Conservation (phyloP, 352 stramenopile species). For the Phytophthora pistaciae region DNA sequence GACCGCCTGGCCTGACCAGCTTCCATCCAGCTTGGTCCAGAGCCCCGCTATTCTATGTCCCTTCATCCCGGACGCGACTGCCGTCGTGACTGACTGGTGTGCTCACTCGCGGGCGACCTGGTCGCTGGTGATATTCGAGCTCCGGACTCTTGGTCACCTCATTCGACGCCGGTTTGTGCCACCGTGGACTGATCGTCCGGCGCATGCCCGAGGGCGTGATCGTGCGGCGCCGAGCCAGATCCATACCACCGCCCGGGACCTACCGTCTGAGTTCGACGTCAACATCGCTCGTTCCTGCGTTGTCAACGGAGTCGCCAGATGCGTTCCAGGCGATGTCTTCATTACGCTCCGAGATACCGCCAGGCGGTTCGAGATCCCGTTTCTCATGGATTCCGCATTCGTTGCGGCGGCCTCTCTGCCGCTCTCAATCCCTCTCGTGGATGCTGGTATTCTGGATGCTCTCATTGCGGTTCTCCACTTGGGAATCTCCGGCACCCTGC, state of each 20-base stretch:
- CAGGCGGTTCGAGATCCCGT: not conserved
- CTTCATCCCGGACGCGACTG: not conserved
- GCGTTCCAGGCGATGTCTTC: not conserved
- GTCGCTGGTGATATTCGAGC: conserved; percentile 11
- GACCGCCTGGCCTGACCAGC: not conserved
- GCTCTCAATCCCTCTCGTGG: not conserved
- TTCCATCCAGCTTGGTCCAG: not conserved
- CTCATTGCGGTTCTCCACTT: not conserved
- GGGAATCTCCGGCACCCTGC: not conserved
- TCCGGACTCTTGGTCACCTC: not conserved
- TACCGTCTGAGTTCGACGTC: not conserved
- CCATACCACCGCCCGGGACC: not conserved
- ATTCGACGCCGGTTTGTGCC: not conserved
- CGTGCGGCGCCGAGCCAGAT: not conserved
- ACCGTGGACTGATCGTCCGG: not conserved
- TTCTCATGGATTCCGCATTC: not conserved
- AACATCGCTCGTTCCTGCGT: not conserved
- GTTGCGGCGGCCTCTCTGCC: not conserved
- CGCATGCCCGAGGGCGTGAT: not conserved
- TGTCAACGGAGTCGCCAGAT: not conserved
- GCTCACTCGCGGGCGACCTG: conserved; percentile 6
- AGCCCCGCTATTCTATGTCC: not conserved
- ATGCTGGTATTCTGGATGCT: not conserved
- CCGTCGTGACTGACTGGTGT: not conserved
- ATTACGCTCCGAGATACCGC: not conserved